Base-by-base conservation (phyloP, 164 flowering plant genomes). In the Tinospora cordifolia region DNA sequence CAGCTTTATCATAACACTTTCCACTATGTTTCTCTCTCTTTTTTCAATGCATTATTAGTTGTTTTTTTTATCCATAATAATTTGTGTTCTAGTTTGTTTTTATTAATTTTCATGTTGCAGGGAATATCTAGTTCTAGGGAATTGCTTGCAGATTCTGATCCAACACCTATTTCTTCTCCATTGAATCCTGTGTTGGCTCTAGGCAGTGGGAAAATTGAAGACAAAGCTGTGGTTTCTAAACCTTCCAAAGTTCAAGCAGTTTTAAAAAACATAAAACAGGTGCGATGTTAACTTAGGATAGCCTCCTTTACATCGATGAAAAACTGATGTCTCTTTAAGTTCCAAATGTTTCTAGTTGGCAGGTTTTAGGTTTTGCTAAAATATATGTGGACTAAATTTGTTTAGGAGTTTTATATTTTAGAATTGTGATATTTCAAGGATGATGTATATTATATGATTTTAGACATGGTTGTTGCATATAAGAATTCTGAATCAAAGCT, bases 201-300 rank as follows among this genome's bases (percentile, higher is more conserved):
- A 30, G 38, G 44, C 22, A 78, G 73, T 75, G 95, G 90, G 24
- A 78, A 81, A 57, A 58, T 81, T 69, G 88, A 87, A 76, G 66
- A 69, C 68, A 82, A 87, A 75, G 79, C 81, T 74, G 82, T 77
- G 27, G 79, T 84, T 21, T 25, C 78, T 49, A 92, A 92, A 72
- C 91, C 84, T 64, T 70, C 84, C 39, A 85, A 73, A 69, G 97
- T 92, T 71, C 97, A 90, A 80, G 98, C 99, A 41, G 77, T 94
- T 69, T 72, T 88, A 34, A 94, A 92, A 80, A 78, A 81, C 67
- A 92, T 90, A 74, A 93, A 91, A 65, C 94, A 88, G 97, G 97
- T 88, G 71, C n/a, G 12, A 2, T 22, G 2, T 6, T 14, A 19
- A 65, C 17, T 34, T 2, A 8, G 49, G 26, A 3, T 54, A n/a